Base-by-base conservation (phyloP, 768 basidiomycete genomes). In the Hypsizygus marmoreus region DNA sequence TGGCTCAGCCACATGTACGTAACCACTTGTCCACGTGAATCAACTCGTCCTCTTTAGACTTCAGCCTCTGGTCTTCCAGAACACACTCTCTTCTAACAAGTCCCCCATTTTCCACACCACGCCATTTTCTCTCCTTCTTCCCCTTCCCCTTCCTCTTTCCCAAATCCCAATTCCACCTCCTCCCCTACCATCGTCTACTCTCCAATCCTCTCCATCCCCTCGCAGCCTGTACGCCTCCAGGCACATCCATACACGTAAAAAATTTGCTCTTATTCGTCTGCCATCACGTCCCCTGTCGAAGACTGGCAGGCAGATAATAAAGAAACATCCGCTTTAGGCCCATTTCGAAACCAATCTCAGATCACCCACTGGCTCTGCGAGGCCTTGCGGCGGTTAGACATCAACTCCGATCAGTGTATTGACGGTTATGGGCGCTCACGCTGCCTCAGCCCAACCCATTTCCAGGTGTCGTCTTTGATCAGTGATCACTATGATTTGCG, bases 1-100 rank as follows among this genome's bases (percentile, higher is more conserved):
- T 66, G 63, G 58, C 65, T 53, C 53, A 43, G 57, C 53, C 49
- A 52, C 44, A 41, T 46, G 55, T 63, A 67, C 65, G 65, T 67
- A 68, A 67, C 45, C 9, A 37, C 37, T 51, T 48, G 37, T 40
- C 54, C 63, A 62, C 63, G 62, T 60, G 63, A 62, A 56, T 45
- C 38, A 43, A 39, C 17, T 19, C 43, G 25, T 41, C 58, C 57
- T n/a, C n/a, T n/a, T n/a, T n/a, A n/a, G 45, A 59, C 55, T 63
- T 64, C 63, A 62, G 64, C 63, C 56, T 60, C 58, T 51, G 6
- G 54, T 47, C 50, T 47, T 39, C 31, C 51, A 26, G 12, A 13
- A 22, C 14, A 30, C n/a, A n/a, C 26, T 47, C 38, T 48, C 28
- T 29, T 39, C 41, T 42, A 49, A 47, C 50, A 43, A 43, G 41